Base-by-base conservation (phyloP, 2,329 filamentous ascomycete species). In the Pezicula carpinea region DNA sequence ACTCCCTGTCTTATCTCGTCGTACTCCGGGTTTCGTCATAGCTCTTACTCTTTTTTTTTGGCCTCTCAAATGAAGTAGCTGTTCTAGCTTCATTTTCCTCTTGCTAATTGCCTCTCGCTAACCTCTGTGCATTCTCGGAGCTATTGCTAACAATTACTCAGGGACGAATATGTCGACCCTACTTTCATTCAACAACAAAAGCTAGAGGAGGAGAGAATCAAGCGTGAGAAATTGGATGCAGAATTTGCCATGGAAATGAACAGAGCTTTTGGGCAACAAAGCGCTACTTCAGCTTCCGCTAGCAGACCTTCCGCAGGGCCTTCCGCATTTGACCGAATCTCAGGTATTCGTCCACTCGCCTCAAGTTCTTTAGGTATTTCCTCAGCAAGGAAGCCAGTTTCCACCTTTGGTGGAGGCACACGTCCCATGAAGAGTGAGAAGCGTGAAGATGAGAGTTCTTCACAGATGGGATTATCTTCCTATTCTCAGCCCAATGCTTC, bases 151-250 rank as follows among this genome's bases (percentile, higher is more conserved):
- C 22, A 13, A 8, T 13, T 13, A 22, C 6, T n/a, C 50, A 62
- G 59, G 26, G 59, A 63, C 32, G 59, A 61, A 6, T 51, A 57
- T 13, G 51, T 57, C 31, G 53, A 58, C 17, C 33, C 29, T 7
- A 29, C 48, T 14, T 47, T 48, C 32, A 39, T 50, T 11, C 42
- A 50, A 39, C 44, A 46, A 19, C 56, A 60, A 23, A 53, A 56
- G 64, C 68, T 44, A 56, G 68, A 29, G 54, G 71, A 68, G 43
- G 68, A 71, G 21, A 62, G 64, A 44, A 65, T 64, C 33, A 56
- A 63, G 44, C 65, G 63, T 32, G 62, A 63, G 26, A 66, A 64
- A 41, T 53, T 61, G 13, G 69, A 69, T 48, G 62, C 51, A 46
- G 61, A 62, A 22, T 55, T 59, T 51, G 65, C 65, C 21, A 57